These are phyloP conservation scores for Flagelloscypha sp. DNA, from an alignment of 768 basidiomycete genomes.

Conservation along the genomic window DNA sequence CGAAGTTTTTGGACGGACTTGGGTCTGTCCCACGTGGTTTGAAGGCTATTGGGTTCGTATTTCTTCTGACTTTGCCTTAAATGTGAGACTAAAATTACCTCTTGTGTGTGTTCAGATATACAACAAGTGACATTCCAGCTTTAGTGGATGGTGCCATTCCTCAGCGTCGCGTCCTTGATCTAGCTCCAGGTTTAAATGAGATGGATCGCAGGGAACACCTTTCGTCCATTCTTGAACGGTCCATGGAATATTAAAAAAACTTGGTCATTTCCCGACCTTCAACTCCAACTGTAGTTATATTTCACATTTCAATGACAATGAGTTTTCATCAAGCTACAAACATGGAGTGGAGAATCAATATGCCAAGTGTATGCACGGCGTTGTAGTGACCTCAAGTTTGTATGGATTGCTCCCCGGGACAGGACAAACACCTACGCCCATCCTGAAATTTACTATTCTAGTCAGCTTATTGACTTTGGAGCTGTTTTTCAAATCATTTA, in stretches of 20 bases:
- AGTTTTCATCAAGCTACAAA: too few relatives aligned
- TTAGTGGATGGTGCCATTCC: constrained; percentile 91
- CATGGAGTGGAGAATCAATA: too few relatives aligned
- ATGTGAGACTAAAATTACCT: background rate
- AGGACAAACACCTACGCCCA: too few relatives aligned
- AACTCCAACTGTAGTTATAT: too few relatives aligned
- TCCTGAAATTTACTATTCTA: too few relatives aligned
- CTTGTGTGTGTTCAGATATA: constrained; percentile 37
- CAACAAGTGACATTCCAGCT: constrained; percentile 51
- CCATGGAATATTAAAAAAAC: constrained; percentile 63
- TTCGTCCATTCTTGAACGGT: constrained; percentile 69
- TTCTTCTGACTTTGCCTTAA: background rate
- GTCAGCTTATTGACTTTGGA: too few relatives aligned
- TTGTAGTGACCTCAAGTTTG: too few relatives aligned
- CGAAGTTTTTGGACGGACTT: constrained; percentile 77
- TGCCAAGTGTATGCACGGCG: too few relatives aligned
- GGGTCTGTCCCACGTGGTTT: constrained; percentile 84
- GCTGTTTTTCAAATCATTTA: too few relatives aligned
- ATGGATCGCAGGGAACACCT: constrained; percentile 81
- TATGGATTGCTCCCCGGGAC: too few relatives aligned
- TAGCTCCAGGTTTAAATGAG: constrained; percentile 86
- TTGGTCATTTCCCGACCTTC: too few relatives aligned
- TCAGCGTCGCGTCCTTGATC: constrained; percentile 84
- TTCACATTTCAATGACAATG: too few relatives aligned
- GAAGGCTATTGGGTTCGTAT: constrained; percentile 61